Percentiles rank a stretch among this genome's conserved stretches.
These are phyloP conservation scores for Botrytis pseudocinerea DNA, from an alignment of 2,329 filamentous ascomycete genomes.

Conservation along the genomic window DNA sequence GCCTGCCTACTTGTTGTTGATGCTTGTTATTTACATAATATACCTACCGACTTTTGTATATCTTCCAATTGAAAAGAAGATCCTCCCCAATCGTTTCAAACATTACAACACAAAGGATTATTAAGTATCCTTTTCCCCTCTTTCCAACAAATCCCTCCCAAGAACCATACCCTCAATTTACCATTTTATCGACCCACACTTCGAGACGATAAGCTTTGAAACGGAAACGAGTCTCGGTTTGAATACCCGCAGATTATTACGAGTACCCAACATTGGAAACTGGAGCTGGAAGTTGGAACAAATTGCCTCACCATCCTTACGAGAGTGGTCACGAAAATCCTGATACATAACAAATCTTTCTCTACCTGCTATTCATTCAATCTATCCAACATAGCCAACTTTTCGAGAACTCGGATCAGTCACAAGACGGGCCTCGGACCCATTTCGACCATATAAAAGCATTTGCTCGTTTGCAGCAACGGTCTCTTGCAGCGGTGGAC, in stretches of 20 bases:
- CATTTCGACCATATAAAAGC: conserved; percentile 22
- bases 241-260: conserved; percentile 20
- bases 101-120: not conserved
- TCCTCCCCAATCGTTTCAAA: not conserved
- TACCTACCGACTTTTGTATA: not conserved
- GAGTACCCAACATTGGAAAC: conserved; percentile 5
- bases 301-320: not conserved
- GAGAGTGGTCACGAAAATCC: not conserved
- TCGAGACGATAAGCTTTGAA: conserved; percentile 22
- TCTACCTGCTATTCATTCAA: not conserved
- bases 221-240: conserved; percentile 24
- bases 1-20: not conserved
- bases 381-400: not conserved
- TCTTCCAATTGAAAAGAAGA: not conserved
- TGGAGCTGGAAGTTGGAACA: not conserved
- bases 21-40: not conserved
- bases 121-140: not conserved
- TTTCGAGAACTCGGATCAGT: conserved; percentile 14
- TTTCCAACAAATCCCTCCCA: not conserved
- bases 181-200: conserved; percentile 20
- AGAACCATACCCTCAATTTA: conserved; percentile 1
- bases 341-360: not conserved
- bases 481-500: conserved; percentile 32
- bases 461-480: conserved; percentile 22
- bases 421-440: conserved; percentile 9